Evolutionary conservation across 2,329 filamentous ascomycete species (phyloP).

Genomic region (Ophiostoma perfectum): DNA sequence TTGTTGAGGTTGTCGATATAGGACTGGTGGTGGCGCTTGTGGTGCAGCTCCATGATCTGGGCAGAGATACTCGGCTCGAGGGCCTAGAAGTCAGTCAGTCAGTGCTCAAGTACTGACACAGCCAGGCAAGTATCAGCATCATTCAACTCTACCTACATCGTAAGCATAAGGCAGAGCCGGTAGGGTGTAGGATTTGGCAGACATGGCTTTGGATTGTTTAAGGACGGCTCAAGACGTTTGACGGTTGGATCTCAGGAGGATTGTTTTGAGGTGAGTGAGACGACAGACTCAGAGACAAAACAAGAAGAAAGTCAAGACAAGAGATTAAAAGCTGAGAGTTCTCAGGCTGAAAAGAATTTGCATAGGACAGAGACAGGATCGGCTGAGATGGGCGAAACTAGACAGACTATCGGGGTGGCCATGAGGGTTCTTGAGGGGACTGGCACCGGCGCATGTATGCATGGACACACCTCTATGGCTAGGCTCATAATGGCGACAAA

Average conservation of each 20-base stretch:
- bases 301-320: too few species aligned
- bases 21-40: slow-evolving; percentile 90
- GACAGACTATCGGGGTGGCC: not conserved
- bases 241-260: not conserved
- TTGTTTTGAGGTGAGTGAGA: too few species aligned
- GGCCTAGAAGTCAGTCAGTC: slow-evolving; percentile 26
- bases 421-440: not conserved
- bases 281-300: too few species aligned
- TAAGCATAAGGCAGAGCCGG: slow-evolving; percentile 34
- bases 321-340: too few species aligned
- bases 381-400: not conserved
- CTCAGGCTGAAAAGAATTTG: too few species aligned
- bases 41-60: slow-evolving; percentile 94
- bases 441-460: not conserved
- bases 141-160: slow-evolving; percentile 27
- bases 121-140: too few species aligned
- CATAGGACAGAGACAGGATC: not conserved
- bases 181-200: slow-evolving; percentile 29
- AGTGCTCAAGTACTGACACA: not conserved
- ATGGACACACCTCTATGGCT: not conserved
- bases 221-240: not conserved
- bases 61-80: slow-evolving; percentile 70
- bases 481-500: not conserved
- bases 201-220: slow-evolving; percentile 13
- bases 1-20: slow-evolving; percentile 88